These are phyloP conservation scores for Hygrophorus pudorinus DNA, from an alignment of 768 basidiomycete genomes.

Conservation along the genomic window DNA sequence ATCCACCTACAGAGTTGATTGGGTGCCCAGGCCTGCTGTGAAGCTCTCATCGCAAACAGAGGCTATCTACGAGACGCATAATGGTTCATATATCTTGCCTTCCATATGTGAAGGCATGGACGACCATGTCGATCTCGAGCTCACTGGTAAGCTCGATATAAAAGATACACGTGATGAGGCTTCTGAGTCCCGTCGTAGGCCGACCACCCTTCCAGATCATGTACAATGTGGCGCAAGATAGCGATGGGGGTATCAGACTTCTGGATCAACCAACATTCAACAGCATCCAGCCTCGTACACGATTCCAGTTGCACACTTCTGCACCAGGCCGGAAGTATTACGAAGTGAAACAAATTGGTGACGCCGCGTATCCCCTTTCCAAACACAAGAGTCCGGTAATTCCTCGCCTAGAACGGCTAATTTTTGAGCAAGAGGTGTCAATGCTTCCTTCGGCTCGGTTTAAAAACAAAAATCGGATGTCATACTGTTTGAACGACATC, in stretches of 20 bases:
- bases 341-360: conserved; percentile 83
- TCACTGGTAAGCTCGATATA: conserved; percentile 45
- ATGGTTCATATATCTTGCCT: conserved; percentile 65
- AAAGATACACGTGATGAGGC: not conserved
- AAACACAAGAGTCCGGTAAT: conserved; percentile 54
- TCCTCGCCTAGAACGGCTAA: conserved; percentile 55
- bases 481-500: conserved; percentile 67
- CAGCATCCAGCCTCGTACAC: conserved; percentile 71
- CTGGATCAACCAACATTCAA: conserved; percentile 74
- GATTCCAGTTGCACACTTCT: conserved; percentile 74
- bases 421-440: conserved; percentile 82
- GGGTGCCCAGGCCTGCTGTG: conserved; percentile 73
- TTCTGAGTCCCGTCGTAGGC: conserved; percentile 32
- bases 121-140: conserved; percentile 76
- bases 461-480: conserved; percentile 50
- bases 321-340: conserved; percentile 78
- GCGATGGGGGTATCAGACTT: conserved; percentile 61
- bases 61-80: conserved; percentile 48
- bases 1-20: conserved; percentile 60
- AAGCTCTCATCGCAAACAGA: conserved; percentile 49
- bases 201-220: conserved; percentile 89
- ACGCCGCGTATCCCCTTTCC: conserved; percentile 72
- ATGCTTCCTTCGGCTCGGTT: conserved; percentile 76
- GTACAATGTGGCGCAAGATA: conserved; percentile 74
- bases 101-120: conserved; percentile 76